Base-by-base conservation (phyloP, 2,329 filamentous ascomycete species). In the Emmonsia crescens region DNA sequence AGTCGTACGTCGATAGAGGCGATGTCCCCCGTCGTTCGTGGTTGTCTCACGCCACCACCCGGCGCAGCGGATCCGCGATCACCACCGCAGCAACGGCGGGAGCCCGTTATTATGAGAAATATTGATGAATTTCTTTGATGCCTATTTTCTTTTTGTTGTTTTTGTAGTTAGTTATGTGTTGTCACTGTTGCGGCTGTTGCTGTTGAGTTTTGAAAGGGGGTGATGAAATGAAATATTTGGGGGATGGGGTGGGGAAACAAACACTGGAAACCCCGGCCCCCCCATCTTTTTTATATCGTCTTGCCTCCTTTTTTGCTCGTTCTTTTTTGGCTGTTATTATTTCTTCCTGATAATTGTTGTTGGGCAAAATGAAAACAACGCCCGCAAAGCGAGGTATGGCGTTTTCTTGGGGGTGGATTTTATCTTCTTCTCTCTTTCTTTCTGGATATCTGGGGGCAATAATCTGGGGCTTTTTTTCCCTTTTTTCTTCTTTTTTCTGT, bases 101-200 rank as follows among this genome's bases (percentile, higher is more conserved):
- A 76, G 62, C 70, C 72, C 27, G 63, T 77, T 60, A 76, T 77
- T 62, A 75, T 77, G 74, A 74, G 75, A 70, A 77, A 72, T 65
- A 77, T 77, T 68, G 75, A 77, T 64, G 75, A 77, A 69, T 76
- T 77, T 67, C 69, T 77, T 64, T 77, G 71, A 74, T 48, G 27
- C n/a, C 46, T 3, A 24, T 24, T 21, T 21, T 21, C 19, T 58
- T 44, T 58, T 9, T 59, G n/a, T 29, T 5, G 8, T 49, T 49
- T 38, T 29, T 40, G 5, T 1, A 1, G 19, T 24, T 16, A 36
- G n/a, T 48, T 46, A 5, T 59, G 40, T 21, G 5, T 33, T 49
- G 19, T 9, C 2, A 19, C 29, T 40, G 12, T 51, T 51, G 10
- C 48, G 9, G 1, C 36, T 24, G 9, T 52, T 29, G 38, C 21